A percentile compares a stretch with the other conserved stretches of the same genome.
These are phyloP conservation scores for Cymbopogon citratus DNA, from an alignment of 176 grass and related monocot genomes.

Conservation along the genomic window DNA sequence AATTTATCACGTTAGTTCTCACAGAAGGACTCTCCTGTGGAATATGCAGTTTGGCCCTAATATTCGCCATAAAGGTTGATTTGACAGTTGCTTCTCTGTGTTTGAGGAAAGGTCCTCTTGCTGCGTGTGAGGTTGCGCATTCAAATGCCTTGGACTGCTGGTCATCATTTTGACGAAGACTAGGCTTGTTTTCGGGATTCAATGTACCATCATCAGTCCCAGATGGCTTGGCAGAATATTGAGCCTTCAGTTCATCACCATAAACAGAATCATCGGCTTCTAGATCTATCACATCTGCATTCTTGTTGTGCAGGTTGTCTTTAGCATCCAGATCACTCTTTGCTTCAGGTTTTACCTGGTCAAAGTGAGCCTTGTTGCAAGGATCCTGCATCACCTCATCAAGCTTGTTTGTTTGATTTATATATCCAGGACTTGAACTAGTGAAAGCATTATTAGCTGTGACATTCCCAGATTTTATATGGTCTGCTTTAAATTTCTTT, in stretches of 20 bases:
- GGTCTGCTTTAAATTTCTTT: conserved; percentile 66
- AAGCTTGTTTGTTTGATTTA: conserved; percentile 10
- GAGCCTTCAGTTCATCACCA: background rate
- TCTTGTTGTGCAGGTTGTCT: conserved; percentile 2
- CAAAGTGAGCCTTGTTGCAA: background rate
- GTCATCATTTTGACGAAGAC: conserved; percentile 6
- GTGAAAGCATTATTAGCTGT: background rate
- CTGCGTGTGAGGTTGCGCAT: background rate
- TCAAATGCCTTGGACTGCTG: background rate
- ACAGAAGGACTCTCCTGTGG: conserved; percentile 10
- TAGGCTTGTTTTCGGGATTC: background rate
- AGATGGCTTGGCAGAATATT: conserved; percentile 16
- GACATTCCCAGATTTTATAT: conserved; percentile 20
- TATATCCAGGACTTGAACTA: conserved; percentile 3
- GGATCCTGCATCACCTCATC: conserved; percentile 18
- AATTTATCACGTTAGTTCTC: conserved; percentile 17
- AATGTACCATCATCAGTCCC: background rate
- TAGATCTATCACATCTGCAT: conserved; percentile 33
- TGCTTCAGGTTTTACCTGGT: background rate
- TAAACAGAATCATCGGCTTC: conserved; percentile 21
- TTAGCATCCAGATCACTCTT: conserved; percentile 18
- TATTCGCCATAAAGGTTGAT: conserved; percentile 17
- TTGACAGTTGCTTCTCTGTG: conserved; percentile 4
- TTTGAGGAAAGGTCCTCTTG: conserved; percentile 9
- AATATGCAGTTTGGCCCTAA: conserved; percentile 9